Evolutionary conservation across 1,284 basidiomycete genomes (phyloP), one percentile per base, ranked within the genome.

Genomic region (Cryptococcus sp.): DNA sequence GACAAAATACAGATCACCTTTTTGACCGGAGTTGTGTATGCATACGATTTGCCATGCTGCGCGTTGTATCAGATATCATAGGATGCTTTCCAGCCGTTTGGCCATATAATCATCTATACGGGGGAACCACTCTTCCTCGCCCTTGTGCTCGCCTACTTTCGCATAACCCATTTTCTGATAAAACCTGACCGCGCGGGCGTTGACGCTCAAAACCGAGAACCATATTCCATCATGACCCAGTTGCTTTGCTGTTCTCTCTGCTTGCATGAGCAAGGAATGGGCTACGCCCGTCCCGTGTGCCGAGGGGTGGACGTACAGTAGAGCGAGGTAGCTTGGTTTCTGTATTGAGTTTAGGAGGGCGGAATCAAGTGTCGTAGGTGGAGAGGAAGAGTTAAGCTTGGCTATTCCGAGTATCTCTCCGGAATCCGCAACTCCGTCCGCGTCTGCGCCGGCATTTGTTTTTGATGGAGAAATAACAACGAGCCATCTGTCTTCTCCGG

Each of bases 31-130:
- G 40, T 54, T 54, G 52, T 54, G 29, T 43, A 54, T 54, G 52
- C 52, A 54, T 54, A 54, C 52, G 52, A 54, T 54, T 38, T 47
- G 52, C 46, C 8, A n/a, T 44, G n/a, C 26, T 4, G 26, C 10
- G 26, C 26, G 26, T 29, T 29, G 26, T 29, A 5, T 29, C 26
- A 5, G 26, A 5, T 10, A 10, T 34, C 29, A 34, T 34, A 34
- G 8, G 13, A 2, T 13, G 13, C 13, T 13, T 10, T 5, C 8
- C 2, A 44, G 22, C 2, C 41, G 3, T 16, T 44, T 44, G 41
- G 41, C 41, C 41, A 44, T 44, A 6, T 44, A 19, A 22, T 19
- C 41, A 15, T 44, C 41, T 22, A 44, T 44, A 22, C 41, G n/a
- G n/a, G n/a, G n/a, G 41, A 44, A 22, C n/a, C n/a, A 44, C n/a